These are phyloP conservation scores for Kodamaea leandrae DNA, from an alignment of 805 yeast genomes.

Conservation along the genomic window DNA sequence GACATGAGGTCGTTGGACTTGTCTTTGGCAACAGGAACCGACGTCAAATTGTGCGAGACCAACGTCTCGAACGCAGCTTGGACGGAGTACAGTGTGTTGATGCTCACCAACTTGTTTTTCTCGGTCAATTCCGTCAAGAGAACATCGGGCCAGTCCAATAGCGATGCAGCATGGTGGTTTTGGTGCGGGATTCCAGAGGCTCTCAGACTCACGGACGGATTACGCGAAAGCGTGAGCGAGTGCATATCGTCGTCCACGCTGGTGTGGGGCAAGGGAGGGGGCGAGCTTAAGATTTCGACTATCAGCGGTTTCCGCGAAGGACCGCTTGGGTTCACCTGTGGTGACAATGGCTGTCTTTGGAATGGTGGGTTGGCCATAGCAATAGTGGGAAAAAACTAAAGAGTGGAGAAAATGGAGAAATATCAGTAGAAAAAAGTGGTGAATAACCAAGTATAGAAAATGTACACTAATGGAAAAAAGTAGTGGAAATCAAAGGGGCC, in stretches of 20 bases:
- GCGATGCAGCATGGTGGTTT: constrained; percentile 9
- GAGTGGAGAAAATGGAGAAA: neutral
- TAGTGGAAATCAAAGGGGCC: no score
- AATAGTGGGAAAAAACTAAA: neutral
- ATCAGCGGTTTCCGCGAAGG: constrained; percentile 57
- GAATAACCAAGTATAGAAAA: neutral
- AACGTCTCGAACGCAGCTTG: constrained; percentile 86
- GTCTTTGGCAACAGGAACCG: constrained; percentile 71
- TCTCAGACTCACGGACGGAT: constrained; percentile 29
- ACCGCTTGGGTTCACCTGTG: constrained; percentile 7
- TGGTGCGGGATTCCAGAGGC: constrained; percentile 20
- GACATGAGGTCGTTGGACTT: constrained; percentile 46
- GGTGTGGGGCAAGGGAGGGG: constrained; percentile 58
- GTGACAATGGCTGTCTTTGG: constrained; percentile 14
- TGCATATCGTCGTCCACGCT: constrained; percentile 38
- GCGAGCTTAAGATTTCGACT: constrained; percentile 72
- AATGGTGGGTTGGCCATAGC: constrained; percentile 17
- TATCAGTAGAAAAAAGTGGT: neutral
- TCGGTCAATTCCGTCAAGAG: constrained; percentile 73
- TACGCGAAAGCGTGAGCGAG: constrained; percentile 39
- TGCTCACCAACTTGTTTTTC: constrained; percentile 68
- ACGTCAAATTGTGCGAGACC: constrained; percentile 69
- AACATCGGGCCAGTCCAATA: constrained; percentile 69
- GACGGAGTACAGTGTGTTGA: constrained; percentile 66
- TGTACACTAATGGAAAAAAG: no score